These are phyloP conservation scores for Mycena latifolia DNA, from an alignment of 768 basidiomycete genomes.

Conservation along the genomic window DNA sequence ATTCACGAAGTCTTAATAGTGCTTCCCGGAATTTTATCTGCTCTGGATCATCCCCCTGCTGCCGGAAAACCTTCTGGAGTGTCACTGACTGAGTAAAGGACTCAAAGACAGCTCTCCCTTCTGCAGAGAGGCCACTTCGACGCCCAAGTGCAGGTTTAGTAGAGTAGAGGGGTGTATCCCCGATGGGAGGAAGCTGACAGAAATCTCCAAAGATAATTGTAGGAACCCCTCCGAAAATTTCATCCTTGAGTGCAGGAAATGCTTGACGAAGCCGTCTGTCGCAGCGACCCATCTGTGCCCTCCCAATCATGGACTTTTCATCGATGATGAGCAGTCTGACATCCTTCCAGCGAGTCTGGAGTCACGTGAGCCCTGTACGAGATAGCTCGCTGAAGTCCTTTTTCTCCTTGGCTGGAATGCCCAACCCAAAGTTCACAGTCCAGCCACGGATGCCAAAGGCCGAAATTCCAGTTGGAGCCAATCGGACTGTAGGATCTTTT, in stretches of 20 bases:
- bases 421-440: constrained; percentile 38
- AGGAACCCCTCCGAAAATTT: constrained; percentile 36
- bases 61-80: no score
- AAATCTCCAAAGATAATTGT: no score
- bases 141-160: no score
- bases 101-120: no score
- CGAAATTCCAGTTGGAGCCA: constrained; percentile 42
- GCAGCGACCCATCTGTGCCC: constrained; percentile 31
- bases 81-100: no score
- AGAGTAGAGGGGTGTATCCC: no score
- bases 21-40: no score
- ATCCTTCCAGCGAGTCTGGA: constrained; percentile 37
- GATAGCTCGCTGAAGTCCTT: constrained; percentile 21
- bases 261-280: constrained; percentile 36
- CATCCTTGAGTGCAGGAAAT: constrained; percentile 22
- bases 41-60: no score
- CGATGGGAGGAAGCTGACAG: no score
- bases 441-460: constrained; percentile 41
- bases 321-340: constrained; percentile 40
- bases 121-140: no score
- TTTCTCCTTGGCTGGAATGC: constrained; percentile 30
- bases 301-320: constrained; percentile 45
- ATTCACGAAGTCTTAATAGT: no score
- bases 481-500: constrained; percentile 36
- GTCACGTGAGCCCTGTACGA: constrained; percentile 6